Conservation (phyloP, 805 yeast species). For the Hyphopichia homilentoma region DNA sequence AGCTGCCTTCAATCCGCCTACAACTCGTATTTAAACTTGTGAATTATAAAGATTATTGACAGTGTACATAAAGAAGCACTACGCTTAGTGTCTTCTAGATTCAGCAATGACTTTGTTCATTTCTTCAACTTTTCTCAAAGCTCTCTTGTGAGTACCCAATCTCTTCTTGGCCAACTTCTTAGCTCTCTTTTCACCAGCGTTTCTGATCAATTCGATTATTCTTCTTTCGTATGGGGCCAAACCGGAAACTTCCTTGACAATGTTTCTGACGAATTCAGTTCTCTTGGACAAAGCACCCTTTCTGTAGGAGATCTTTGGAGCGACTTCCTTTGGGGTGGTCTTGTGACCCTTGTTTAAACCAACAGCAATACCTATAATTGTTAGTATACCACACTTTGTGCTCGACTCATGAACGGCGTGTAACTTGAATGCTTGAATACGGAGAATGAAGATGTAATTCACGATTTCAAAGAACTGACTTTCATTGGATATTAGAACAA, state of each 20-base stretch:
- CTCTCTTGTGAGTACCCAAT: slow-evolving; percentile 99
- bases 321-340: slow-evolving; percentile 77
- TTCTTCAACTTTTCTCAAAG: slow-evolving; percentile 99
- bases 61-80: too few relatives aligned
- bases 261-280: slow-evolving; percentile 90
- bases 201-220: slow-evolving; percentile 98
- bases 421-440: too few relatives aligned
- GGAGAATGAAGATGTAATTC: too few relatives aligned
- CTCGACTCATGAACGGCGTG: not conserved
- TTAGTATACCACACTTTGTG: slow-evolving; percentile 31
- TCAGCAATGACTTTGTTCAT: slow-evolving; percentile 94
- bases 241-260: slow-evolving; percentile 97
- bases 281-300: slow-evolving; percentile 97
- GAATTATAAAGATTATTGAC: too few relatives aligned
- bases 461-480: too few relatives aligned
- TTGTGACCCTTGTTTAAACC: slow-evolving; percentile 99
- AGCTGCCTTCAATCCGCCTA: too few relatives aligned
- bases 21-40: too few relatives aligned
- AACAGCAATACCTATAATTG: slow-evolving; percentile 77
- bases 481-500: too few relatives aligned
- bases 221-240: slow-evolving; percentile 99
- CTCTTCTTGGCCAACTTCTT: slow-evolving; percentile 99
- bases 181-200: slow-evolving; percentile 99
- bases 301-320: slow-evolving; percentile 80
- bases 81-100: slow-evolving; percentile 82